Base-by-base conservation (phyloP, 495 filamentous ascomycete genomes). In the Hypomontagnella submonticulosa region DNA sequence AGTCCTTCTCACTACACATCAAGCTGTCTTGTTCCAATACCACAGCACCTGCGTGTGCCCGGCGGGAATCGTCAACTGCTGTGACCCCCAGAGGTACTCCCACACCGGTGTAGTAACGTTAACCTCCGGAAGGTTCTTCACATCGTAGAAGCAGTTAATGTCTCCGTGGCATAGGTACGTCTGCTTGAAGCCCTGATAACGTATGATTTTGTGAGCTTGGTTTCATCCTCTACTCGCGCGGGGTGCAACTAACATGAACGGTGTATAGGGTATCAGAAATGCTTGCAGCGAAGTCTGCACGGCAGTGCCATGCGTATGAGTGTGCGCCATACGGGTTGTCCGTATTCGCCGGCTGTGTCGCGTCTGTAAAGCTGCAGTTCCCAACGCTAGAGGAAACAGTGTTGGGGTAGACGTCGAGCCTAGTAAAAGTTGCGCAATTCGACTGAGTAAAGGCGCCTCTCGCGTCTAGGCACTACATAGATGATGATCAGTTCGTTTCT, bases 101-200 rank as follows among this genome's bases (percentile, higher is more conserved):
- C 76, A 78, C 2, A 74, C 69, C 6, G 74, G 67, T 43, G 37
- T 11, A 3, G 41, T 55, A 15, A 62, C 19, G 11, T 32, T 20
- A 4, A 10, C 11, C 4, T 44, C 38, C 11, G 71, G 68, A 16
- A 54, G 16, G 30, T 18, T 15, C 54, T 67, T 67, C 20, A 74
- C 63, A 40, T 78, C 76, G 38, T 72, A 77, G 53, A 43, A 68
- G 69, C 76, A 78, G 67, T 63, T 57, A 4, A 66, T 30, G 18
- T 77, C 68, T 1, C 73, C 73, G 59, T 69, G 74, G 67, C 76
- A 78, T 6, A 78, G 34, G 48, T 75, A 76, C 2, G 76, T 61
- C 48, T 70, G 57, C 1, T 62, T 65, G 40, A 74, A 66, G 11
- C 76, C 76, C 42, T 70, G 50, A 34, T 59, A 67, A 15, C 33